Conservation (phyloP, 164 flowering plant species). For the Umbellularia californica region DNA sequence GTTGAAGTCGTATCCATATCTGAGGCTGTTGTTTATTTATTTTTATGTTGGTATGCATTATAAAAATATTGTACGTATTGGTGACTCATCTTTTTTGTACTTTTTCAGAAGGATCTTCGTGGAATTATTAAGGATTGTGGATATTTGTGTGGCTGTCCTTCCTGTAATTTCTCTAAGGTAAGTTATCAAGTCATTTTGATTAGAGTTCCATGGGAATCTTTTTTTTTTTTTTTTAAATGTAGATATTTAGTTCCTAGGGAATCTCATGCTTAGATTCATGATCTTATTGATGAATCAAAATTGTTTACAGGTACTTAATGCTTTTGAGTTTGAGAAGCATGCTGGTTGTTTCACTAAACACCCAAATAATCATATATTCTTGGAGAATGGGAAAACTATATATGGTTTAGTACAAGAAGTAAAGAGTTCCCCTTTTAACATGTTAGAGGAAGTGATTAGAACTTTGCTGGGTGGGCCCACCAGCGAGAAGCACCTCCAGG, state of each 20-base stretch:
- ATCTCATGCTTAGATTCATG: not conserved
- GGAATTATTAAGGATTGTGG: slow-evolving; percentile 73
- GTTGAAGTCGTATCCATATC: not conserved
- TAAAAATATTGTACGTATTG: not conserved
- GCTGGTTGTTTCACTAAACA: slow-evolving; percentile 77
- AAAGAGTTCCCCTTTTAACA: slow-evolving; percentile 54
- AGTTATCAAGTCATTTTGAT: not conserved
- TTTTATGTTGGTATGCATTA: not conserved
- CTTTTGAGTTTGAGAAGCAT: slow-evolving; percentile 75
- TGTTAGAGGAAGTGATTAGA: slow-evolving; percentile 58
- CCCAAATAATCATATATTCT: slow-evolving; percentile 78
- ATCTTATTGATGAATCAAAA: slow-evolving; percentile 3
- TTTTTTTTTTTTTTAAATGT: not conserved
- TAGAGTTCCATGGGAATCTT: not conserved
- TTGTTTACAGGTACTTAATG: slow-evolving; percentile 50
- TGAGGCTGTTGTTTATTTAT: too few relatives aligned
- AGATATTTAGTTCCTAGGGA: not conserved
- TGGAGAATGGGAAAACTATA: slow-evolving; percentile 73
- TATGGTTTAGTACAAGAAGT: slow-evolving; percentile 75
- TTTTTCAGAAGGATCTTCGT: slow-evolving; percentile 43
- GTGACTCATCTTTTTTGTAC: not conserved
- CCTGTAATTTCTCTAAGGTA: slow-evolving; percentile 60
- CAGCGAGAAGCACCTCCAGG: slow-evolving; percentile 56
- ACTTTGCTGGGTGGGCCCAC: slow-evolving; percentile 61
- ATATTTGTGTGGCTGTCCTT: slow-evolving; percentile 66